A percentile compares a stretch with the other conserved stretches of the same genome.
These are phyloP conservation scores for Reticulascus tulasneorum DNA, from an alignment of 2,329 filamentous ascomycete species.

Conservation along the genomic window DNA sequence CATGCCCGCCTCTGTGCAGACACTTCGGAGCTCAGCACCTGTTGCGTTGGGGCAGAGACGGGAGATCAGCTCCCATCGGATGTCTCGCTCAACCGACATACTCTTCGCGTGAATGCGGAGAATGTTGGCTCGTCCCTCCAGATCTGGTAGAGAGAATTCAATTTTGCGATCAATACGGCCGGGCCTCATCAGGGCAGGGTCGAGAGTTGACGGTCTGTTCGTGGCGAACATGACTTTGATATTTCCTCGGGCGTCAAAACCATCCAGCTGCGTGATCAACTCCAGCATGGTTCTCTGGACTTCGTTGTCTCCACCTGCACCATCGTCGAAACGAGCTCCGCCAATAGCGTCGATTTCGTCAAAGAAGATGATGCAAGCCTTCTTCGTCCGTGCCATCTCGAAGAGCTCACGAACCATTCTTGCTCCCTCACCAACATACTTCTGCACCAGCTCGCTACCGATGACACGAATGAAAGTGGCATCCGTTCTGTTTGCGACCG, in stretches of 20 bases:
- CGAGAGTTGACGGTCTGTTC: constrained; percentile 90
- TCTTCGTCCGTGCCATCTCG: constrained; percentile 99
- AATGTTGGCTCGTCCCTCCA: constrained; percentile 96
- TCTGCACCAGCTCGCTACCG: constrained; percentile 95
- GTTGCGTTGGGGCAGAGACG: constrained; percentile 96
- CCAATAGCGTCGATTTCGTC: constrained; percentile 97
- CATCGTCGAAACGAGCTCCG: constrained; percentile 93
- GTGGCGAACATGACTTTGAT: constrained; percentile 99
- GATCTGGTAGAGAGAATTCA: constrained; percentile 94
- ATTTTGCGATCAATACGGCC: constrained; percentile 99
- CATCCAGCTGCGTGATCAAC: constrained; percentile 92
- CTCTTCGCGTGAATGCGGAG: constrained; percentile 98
- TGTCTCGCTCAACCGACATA: constrained; percentile 98
- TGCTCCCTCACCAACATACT: constrained; percentile 97
- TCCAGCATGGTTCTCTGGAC: constrained; percentile 98
- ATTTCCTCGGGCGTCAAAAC: constrained; percentile 93
- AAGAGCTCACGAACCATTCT: constrained; percentile 98
- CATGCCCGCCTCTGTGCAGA: constrained; percentile 98
- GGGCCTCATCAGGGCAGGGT: constrained; percentile 95
- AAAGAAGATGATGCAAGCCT: constrained; percentile 99
- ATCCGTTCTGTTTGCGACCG: constrained; percentile 95
- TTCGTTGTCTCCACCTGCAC: constrained; percentile 94
- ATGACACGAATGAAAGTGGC: constrained; percentile 99
- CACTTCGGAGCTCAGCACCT: constrained; percentile 90
- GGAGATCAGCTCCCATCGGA: constrained; percentile 97